Evolutionary conservation across 1,139 yeast species (phyloP).

Genomic region (Saccharomycopsis crataegensis): DNA sequence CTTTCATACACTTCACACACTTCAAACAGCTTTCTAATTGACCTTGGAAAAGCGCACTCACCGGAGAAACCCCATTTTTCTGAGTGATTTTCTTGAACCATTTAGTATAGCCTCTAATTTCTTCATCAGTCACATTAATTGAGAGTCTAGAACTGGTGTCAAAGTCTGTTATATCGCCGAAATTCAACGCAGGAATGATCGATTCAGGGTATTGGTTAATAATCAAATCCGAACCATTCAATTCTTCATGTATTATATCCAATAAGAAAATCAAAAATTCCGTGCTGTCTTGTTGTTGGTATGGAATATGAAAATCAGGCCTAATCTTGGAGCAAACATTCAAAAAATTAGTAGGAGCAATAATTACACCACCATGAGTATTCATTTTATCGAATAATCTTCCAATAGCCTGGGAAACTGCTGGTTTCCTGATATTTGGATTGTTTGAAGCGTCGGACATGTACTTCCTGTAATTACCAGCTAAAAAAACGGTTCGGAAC

Average conservation of each 20-base stretch:
- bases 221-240: constrained; percentile 32
- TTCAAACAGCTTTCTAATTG: constrained; percentile 57
- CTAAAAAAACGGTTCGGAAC: constrained; percentile 38
- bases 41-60: constrained; percentile 58
- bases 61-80: constrained; percentile 58
- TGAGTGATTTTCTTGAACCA: constrained; percentile 51
- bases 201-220: constrained; percentile 32
- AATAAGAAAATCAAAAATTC: constrained; percentile 61
- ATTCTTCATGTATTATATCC: constrained; percentile 65
- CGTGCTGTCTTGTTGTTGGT: constrained; percentile 74
- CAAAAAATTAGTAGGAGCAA: constrained; percentile 59
- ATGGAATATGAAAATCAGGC: constrained; percentile 61
- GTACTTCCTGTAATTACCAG: constrained; percentile 19
- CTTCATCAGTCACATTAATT: constrained; percentile 32
- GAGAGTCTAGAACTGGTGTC: constrained; percentile 25
- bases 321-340: constrained; percentile 45
- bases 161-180: constrained; percentile 22
- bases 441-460: not conserved
- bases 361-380: constrained; percentile 50
- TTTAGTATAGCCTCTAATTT: constrained; percentile 36
- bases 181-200: constrained; percentile 28
- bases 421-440: constrained; percentile 22
- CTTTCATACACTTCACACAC: constrained; percentile 58
- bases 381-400: constrained; percentile 40
- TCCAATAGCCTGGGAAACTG: constrained; percentile 41